Base-by-base conservation (phyloP, 495 filamentous ascomycete species). In the Cercophora newfieldiana region DNA sequence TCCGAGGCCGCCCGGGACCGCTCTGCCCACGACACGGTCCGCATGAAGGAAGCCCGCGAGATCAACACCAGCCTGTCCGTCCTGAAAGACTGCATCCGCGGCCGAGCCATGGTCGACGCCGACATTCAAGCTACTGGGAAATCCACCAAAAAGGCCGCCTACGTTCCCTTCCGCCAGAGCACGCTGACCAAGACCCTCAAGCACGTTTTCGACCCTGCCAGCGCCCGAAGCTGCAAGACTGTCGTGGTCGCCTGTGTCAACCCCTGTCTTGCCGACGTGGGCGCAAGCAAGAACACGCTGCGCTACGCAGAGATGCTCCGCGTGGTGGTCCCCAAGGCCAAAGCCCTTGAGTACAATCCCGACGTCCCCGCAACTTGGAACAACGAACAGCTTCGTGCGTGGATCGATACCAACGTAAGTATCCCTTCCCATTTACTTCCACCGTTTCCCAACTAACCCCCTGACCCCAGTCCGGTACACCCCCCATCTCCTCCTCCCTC, bases 11-110 rank as follows among this genome's bases (percentile, higher is more conserved):
- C 70, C 0, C 71, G 69, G 1, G 74, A 80, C 51, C 71, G 73
- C n/a, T 33, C 47, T 0, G 51, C 54, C 0, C 80, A 81, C 61
- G 68, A 66, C 5, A 59, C 71, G 0, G 72, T 71, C 4, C 69
- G 79, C 1, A 78, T 81, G 78, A 72, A 71, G 26, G 79, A 82
- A 50, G 75, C 77, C 1, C 71, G 72, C 10, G 78, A 81, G 61
- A 84, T 85, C 71, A 85, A 84, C 69, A 70, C 66, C 3, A 79
- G 75, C 30, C 72, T 85, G 2, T 75, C 78, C 2, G 71, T 74
- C 0, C 66, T 84, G 10, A 77, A 80, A 44, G 78, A 78, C 58
- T 79, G 77, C 59, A 82, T 85, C 54, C 69, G 77, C 16, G 73
- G 68, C 5, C 66, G 68, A 1, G 68, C 71, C 6, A 31, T 69